Evolutionary conservation across 768 basidiomycete genomes (phyloP), one percentile per base, ranked within the genome.

Genomic region (Kwoniella sp.): DNA sequence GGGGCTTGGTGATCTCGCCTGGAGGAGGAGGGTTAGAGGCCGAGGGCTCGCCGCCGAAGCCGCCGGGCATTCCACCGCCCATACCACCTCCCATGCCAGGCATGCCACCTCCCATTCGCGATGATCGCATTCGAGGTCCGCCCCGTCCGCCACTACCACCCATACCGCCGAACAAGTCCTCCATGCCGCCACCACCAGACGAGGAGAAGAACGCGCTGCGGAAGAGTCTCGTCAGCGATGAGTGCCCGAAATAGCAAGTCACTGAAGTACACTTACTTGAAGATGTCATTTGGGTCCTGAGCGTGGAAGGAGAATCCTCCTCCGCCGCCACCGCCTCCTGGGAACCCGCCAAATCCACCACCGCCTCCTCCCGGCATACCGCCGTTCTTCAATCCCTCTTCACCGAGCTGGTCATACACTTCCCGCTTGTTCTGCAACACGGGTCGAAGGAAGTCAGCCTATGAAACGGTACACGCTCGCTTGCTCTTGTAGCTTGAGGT

Each of bases 401-500:
- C 93, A 37, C 95, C 95, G 61, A 93, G 89, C 71, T 96, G 92
- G 80, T 96, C 94, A 70, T 93, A 97, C 25, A 82, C 61, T 9
- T 78, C 73, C 30, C 75, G 74, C 69, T 82, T 82, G 69, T 82
- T 76, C 77, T 76, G 56, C 8, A 37, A n/a, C n/a, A 34, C 17
- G 8, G 29, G 3, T 12, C 2, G 22, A 54, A 1, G 17, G 51
- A 26, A 48, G 12, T n/a, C n/a, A n/a, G n/a, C n/a, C n/a, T n/a
- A n/a, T 29, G 23, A 38, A 17, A 15, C 1, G 22, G 15, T n/a
- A 7, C n/a, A n/a, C n/a, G n/a, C n/a, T n/a, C n/a, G n/a, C n/a
- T n/a, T n/a, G n/a, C n/a, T n/a, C n/a, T n/a, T n/a, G n/a, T n/a
- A n/a, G n/a, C n/a, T n/a, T n/a, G n/a, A n/a, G n/a, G n/a, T n/a